These are phyloP conservation scores for Diddensiella santjacobensis DNA, from an alignment of 805 yeast genomes.

Conservation along the genomic window DNA sequence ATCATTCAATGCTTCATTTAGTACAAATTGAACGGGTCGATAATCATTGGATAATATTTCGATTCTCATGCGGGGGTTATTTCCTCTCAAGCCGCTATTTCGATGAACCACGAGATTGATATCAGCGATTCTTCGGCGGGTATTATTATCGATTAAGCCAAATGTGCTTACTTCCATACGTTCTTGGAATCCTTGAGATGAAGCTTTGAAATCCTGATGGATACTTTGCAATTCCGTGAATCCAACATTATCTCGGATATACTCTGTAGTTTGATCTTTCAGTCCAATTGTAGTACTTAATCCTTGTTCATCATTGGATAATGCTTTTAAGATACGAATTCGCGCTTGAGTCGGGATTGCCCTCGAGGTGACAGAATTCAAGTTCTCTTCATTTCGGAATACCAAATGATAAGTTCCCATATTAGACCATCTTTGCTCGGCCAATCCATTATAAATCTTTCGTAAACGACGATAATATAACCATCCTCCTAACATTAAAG, in stretches of 20 bases:
- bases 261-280: not conserved
- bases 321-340: slow-evolving; percentile 19
- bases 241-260: slow-evolving; percentile 4
- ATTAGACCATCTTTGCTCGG: slow-evolving; percentile 24
- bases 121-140: slow-evolving; percentile 17
- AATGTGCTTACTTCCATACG: slow-evolving; percentile 20
- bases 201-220: slow-evolving; percentile 24
- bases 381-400: slow-evolving; percentile 11
- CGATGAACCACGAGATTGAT: slow-evolving; percentile 15
- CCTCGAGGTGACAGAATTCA: slow-evolving; percentile 3
- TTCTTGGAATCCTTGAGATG: slow-evolving; percentile 22
- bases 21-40: slow-evolving; percentile 8
- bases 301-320: slow-evolving; percentile 19
- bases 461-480: slow-evolving; percentile 14
- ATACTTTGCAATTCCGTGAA: slow-evolving; percentile 22
- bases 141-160: slow-evolving; percentile 18
- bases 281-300: slow-evolving; percentile 16
- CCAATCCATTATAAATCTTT: slow-evolving; percentile 13
- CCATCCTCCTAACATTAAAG: slow-evolving; percentile 19
- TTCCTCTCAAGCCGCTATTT: slow-evolving; percentile 3
- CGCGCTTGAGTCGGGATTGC: slow-evolving; percentile 16
- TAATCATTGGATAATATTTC: slow-evolving; percentile 17
- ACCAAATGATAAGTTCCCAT: slow-evolving; percentile 22
- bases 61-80: slow-evolving; percentile 21
- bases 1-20: slow-evolving; percentile 11